Conservation (phyloP, 2,329 filamentous ascomycete species). For the Monosporascus cannonballus region DNA sequence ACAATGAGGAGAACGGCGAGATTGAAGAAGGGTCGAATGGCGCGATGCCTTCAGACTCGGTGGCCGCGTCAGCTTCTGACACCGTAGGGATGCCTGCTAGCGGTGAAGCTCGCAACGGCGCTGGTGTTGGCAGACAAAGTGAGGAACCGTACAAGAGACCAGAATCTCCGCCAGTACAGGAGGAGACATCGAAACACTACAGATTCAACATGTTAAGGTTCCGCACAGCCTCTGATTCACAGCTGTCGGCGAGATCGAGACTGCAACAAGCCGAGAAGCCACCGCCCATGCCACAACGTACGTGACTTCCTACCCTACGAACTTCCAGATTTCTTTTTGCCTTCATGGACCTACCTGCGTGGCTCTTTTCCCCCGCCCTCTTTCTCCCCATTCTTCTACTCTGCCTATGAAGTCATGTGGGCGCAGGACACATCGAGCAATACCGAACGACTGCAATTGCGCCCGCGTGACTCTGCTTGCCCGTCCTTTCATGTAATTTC, state of each 20-base stretch:
- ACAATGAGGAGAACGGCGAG: neutral
- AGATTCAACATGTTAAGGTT: conserved; percentile 72
- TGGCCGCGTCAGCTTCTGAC: conserved; percentile 1
- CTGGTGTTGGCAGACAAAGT: conserved; percentile 16
- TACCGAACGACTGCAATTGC: too few species aligned
- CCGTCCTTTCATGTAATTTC: too few species aligned
- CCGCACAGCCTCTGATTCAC: conserved; percentile 88
- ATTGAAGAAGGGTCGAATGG: neutral
- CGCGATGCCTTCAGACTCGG: neutral
- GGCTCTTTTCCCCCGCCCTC: neutral
- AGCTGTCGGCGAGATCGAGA: conserved; percentile 71
- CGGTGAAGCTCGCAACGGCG: conserved; percentile 4
- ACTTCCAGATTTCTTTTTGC: too few species aligned
- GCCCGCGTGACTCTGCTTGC: too few species aligned
- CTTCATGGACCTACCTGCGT: neutral
- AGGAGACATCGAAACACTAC: conserved; percentile 49
- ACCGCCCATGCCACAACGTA: conserved; percentile 55
- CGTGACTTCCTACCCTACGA: conserved; percentile 14
- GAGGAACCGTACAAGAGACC: conserved; percentile 30
- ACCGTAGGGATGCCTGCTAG: conserved; percentile 4
- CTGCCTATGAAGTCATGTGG: too few species aligned
- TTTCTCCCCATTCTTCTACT: conserved; percentile 3
- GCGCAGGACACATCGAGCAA: too few species aligned
- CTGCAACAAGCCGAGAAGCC: conserved; percentile 53
- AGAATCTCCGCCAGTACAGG: conserved; percentile 45